Base-by-base conservation (phyloP, 2,329 filamentous ascomycete species). In the Coniochaeta sp. region DNA sequence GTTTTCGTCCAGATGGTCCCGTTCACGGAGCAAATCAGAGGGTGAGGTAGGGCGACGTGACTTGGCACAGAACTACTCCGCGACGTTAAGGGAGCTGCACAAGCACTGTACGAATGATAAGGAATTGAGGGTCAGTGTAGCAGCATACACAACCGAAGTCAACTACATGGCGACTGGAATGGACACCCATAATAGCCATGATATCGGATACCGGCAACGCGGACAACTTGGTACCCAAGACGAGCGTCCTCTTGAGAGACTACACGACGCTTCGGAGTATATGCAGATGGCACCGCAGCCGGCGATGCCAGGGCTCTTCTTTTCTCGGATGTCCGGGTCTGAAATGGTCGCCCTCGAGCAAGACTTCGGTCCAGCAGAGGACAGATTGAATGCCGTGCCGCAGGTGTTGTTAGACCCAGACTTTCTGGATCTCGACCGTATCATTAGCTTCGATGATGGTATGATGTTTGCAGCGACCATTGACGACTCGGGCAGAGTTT, bases 371-470 rank as follows among this genome's bases (percentile, higher is more conserved):
- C 14, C 33, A 7, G 16, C 14, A 3, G 22, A 12, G 7, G 30
- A 48, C 26, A 32, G 30, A 24, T 24, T 57, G 18, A 52, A 51
- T 7, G 50, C 54, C 0, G 67, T 67, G 2, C 65, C 62, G 0
- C 62, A 63, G 1, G 59, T 61, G 20, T 48, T 67, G 1, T 63
- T 66, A 56, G 58, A 67, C 6, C 63, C 67, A 14, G 51, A 59
- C 0, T 67, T 67, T n/a, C 58, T 65, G 53, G 61, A 64, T 1
- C 49, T 67, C 46, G 67, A 69, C 10, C 52, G 66, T 0, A 56
- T 69, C 0, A 69, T 69, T 2, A 67, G 63, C 13, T 66, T 67
- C n/a, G 63, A 68, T 20, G 66, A 69, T 35, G 55, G 54, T 55
- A 62, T 16, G 10, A 35, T 67, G 52, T 67, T 66, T n/a, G 59